Base-by-base conservation (phyloP, 495 filamentous ascomycete genomes). In the Trichoderma gamsii region DNA sequence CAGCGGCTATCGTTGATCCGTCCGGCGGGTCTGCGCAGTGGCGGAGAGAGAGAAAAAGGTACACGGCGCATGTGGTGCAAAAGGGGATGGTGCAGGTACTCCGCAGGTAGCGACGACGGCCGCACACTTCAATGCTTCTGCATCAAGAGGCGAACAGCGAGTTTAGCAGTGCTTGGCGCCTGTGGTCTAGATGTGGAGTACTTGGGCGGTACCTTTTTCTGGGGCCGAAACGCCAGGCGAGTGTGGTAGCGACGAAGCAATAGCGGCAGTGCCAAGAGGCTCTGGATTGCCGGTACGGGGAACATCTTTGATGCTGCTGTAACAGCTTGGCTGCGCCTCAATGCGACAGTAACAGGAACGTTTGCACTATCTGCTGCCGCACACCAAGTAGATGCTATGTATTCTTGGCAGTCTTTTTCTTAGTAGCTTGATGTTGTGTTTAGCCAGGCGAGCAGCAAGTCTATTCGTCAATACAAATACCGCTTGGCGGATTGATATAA, bases 151-250 rank as follows among this genome's bases (percentile, higher is more conserved):
- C 35, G 35, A 38, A 5, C 5, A 38, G 35, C 35, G 35, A 38
- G 35, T 6, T 9, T 38, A 38, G 35, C 35, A 38, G 35, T 9
- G 35, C 35, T 38, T 38, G 35, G 35, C 43, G 49, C 18, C 7
- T n/a, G 18, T n/a, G 21, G 1, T 52, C 49, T 52, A n/a, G 18
- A 9, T 3, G 23, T 25, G 56, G 5, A 12, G 27, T 61, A 61
- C 56, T 25, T 61, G 23, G 11, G 25, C 56, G 56, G 56, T 61
- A 61, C 56, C 27, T 61, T 61, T 3, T 61, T 29, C 27, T 61
- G 23, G 27, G n/a, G 23, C 27, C 56, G 56, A 61, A 56, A 11
- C 18, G 15, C n/a, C 18, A 38, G 35, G 35, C 8, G 35, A 9
- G 35, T 38, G 35, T 38, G 35, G 35, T 38, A 38, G 35, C 35